A percentile compares a stretch with the other conserved stretches of the same genome.
These are phyloP conservation scores for Serpula lacrymans DNA, from an alignment of 768 basidiomycete species.

Conservation along the genomic window DNA sequence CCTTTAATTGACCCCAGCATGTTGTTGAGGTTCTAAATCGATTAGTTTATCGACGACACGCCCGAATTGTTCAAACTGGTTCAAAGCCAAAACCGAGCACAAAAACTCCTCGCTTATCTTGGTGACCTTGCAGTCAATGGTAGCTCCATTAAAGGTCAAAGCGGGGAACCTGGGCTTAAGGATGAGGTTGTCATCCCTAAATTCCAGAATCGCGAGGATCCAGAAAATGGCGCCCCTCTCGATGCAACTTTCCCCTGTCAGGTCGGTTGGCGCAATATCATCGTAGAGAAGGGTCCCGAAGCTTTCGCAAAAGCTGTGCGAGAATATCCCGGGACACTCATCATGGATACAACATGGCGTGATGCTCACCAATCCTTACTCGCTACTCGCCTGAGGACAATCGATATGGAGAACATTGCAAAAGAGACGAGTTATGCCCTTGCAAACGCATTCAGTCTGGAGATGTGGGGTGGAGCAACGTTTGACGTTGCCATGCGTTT, in stretches of 20 bases:
- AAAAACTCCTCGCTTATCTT: conserved; percentile 94
- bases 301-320: conserved; percentile 98
- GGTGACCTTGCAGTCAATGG: conserved; percentile 98
- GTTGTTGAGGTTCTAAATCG: background rate
- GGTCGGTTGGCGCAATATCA: conserved; percentile 96
- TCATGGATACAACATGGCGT: conserved; percentile 99
- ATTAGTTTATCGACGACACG: conserved; percentile 97
- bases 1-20: conserved; percentile 11
- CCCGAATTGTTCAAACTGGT: conserved; percentile 99
- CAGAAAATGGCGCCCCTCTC: conserved; percentile 60
- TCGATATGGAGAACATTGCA: conserved; percentile 98
- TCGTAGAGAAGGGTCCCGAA: conserved; percentile 95
- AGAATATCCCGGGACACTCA: conserved; percentile 90
- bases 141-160: conserved; percentile 95
- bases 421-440: conserved; percentile 96
- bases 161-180: conserved; percentile 91
- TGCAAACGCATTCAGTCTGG: conserved; percentile 92
- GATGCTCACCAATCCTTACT: conserved; percentile 98
- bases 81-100: conserved; percentile 95
- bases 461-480: conserved; percentile 99
- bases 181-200: conserved; percentile 82
- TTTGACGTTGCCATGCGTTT: conserved; percentile 99
- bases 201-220: conserved; percentile 75
- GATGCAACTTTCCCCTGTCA: conserved; percentile 83
- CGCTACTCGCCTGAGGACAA: conserved; percentile 92